These are phyloP conservation scores for Capronia americana DNA, from an alignment of 2,329 filamentous ascomycete genomes.

Conservation along the genomic window DNA sequence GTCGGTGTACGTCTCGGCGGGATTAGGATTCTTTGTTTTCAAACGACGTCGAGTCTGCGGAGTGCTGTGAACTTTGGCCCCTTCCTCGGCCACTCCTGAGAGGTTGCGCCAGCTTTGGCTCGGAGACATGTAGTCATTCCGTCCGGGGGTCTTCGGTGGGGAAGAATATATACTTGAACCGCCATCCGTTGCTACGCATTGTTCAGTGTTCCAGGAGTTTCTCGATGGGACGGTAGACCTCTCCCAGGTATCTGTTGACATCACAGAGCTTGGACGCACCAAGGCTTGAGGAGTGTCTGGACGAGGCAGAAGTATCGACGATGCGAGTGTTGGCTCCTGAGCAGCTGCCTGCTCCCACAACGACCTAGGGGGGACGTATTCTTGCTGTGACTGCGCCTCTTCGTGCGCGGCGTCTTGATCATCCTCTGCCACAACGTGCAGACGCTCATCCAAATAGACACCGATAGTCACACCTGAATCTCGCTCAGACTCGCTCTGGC, in stretches of 20 bases:
- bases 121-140: background rate
- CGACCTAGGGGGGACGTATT: constrained; percentile 23
- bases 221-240: background rate
- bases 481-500: background rate
- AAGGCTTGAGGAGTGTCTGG: too few relatives aligned
- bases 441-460: background rate
- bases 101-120: background rate
- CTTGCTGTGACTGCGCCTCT: background rate
- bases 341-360: constrained; percentile 13
- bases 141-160: background rate
- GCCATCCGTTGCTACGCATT: background rate
- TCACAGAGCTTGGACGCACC: background rate
- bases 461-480: constrained; percentile 12
- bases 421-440: background rate
- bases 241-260: constrained; percentile 1
- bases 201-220: constrained; percentile 23
- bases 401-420: background rate
- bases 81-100: background rate
- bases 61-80: background rate
- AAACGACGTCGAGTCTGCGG: background rate
- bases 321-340: background rate
- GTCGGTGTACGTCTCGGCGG: constrained; percentile 29
- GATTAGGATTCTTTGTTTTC: background rate
- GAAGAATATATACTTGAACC: constrained; percentile 16
- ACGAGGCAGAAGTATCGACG: background rate